phyloP scores from a whole-genome alignment of 2,329 filamentous ascomycete genomes.

The Hypoxylon sp. region DNA sequence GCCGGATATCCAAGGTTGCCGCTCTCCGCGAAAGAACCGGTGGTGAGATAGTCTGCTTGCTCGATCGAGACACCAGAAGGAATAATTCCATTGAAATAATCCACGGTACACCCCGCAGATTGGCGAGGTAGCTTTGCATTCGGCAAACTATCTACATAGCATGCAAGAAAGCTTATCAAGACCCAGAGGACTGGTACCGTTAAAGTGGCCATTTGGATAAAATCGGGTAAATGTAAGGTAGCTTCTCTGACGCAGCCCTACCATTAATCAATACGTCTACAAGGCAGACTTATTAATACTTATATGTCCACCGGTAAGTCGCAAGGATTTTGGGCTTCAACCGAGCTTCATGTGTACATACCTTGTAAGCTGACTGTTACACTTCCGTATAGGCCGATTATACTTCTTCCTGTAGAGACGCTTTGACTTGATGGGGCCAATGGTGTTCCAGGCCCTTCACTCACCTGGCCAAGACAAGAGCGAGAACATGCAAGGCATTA shows the following conservation, averaged over 20 bases:
- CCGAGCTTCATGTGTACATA: neutral
- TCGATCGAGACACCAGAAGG: conserved; percentile 41
- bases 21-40: conserved; percentile 43
- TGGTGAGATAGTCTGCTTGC: conserved; percentile 44
- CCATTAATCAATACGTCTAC: conserved; percentile 8
- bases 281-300: conserved; percentile 11
- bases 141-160: conserved; percentile 20
- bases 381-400: conserved; percentile 14
- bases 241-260: conserved; percentile 2
- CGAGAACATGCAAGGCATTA: conserved; percentile 7
- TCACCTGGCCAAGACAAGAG: neutral
- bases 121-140: conserved; percentile 35
- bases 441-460: conserved; percentile 9
- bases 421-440: conserved; percentile 5
- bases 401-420: neutral
- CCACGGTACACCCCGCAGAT: conserved; percentile 38
- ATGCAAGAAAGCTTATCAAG: conserved; percentile 30
- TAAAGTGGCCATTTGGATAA: conserved; percentile 39
- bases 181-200: conserved; percentile 24
- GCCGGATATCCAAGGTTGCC: conserved; percentile 49
- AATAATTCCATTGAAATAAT: conserved; percentile 43
- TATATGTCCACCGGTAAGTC: conserved; percentile 16
- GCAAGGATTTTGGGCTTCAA: conserved; percentile 3
- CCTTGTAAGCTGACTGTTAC: conserved; percentile 16
- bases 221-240: conserved; percentile 24